These are phyloP conservation scores for Agaricales sp. DNA, from an alignment of 1,284 basidiomycete genomes.

Conservation along the genomic window DNA sequence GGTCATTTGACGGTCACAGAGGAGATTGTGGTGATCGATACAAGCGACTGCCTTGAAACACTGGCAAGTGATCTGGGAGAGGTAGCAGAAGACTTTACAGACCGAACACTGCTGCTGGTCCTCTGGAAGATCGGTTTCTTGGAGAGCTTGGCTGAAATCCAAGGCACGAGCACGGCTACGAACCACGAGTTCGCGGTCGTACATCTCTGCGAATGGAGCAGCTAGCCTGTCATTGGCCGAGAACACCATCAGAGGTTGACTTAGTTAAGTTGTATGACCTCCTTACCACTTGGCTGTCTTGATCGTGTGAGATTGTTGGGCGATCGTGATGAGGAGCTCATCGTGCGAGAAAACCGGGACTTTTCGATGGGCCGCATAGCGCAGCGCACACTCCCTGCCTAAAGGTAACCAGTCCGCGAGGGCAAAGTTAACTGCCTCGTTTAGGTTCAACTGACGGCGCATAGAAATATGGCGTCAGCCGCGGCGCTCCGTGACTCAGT, in stretches of 20 bases:
- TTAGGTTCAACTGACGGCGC: conserved; percentile 78
- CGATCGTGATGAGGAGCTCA: conserved; percentile 92
- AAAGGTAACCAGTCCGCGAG: conserved; percentile 90
- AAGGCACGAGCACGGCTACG: conserved; percentile 51
- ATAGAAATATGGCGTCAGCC: conserved; percentile 10
- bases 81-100: conserved; percentile 94
- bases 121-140: conserved; percentile 78
- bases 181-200: conserved; percentile 67
- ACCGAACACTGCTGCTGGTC: conserved; percentile 91
- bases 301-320: conserved; percentile 87
- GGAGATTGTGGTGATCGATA: conserved; percentile 71
- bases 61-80: conserved; percentile 81
- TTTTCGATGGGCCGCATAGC: conserved; percentile 86
- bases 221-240: conserved; percentile 54
- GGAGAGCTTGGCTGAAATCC: conserved; percentile 58
- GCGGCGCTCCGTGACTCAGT: too few species aligned
- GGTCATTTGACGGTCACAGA: conserved; percentile 54
- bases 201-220: conserved; percentile 83
- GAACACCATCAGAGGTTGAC: neutral
- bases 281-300: conserved; percentile 87
- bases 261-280: neutral
- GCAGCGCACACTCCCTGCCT: conserved; percentile 80
- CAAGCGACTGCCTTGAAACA: conserved; percentile 79
- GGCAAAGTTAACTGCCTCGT: conserved; percentile 99
- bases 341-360: conserved; percentile 97